These are phyloP conservation scores for Mangifera indica DNA, from an alignment of 345 rosid species.

Conservation along the genomic window DNA sequence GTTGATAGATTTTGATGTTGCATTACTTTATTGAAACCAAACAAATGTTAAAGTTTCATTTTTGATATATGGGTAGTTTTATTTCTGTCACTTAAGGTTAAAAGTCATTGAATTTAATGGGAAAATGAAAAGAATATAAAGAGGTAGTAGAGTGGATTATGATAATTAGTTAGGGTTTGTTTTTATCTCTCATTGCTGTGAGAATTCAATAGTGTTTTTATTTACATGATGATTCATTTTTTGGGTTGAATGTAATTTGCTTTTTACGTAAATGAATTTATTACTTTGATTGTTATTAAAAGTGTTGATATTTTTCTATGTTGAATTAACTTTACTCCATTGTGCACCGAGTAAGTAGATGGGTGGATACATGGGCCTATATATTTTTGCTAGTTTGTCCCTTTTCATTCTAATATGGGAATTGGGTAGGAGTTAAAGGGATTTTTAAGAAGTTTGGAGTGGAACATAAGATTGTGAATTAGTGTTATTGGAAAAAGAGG, in stretches of 20 bases:
- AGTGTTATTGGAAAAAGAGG: background rate
- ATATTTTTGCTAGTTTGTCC: background rate
- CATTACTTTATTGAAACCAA: background rate
- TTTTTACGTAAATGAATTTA: too few species aligned
- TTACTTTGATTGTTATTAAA: background rate
- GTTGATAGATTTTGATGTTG: background rate
- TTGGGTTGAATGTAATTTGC: background rate
- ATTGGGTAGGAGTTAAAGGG: background rate
- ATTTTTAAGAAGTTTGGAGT: background rate
- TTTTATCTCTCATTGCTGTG: background rate
- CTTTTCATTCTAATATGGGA: background rate
- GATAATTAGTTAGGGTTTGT: background rate
- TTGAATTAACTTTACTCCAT: too few species aligned
- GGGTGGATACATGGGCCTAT: background rate
- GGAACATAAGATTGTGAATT: background rate
- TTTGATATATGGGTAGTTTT: background rate
- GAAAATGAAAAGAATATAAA: background rate
- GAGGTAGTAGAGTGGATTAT: background rate
- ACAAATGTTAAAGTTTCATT: background rate
- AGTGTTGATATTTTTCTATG: too few species aligned
- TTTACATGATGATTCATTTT: too few species aligned
- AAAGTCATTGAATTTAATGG: background rate
- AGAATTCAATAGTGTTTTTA: background rate
- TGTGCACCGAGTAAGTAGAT: background rate
- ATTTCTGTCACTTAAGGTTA: background rate